Percentiles rank a stretch among this genome's conserved stretches.
These are phyloP conservation scores for Actinomortierella wolfii DNA, from an alignment of 371 early-diverging fungal genomes.

Conservation along the genomic window DNA sequence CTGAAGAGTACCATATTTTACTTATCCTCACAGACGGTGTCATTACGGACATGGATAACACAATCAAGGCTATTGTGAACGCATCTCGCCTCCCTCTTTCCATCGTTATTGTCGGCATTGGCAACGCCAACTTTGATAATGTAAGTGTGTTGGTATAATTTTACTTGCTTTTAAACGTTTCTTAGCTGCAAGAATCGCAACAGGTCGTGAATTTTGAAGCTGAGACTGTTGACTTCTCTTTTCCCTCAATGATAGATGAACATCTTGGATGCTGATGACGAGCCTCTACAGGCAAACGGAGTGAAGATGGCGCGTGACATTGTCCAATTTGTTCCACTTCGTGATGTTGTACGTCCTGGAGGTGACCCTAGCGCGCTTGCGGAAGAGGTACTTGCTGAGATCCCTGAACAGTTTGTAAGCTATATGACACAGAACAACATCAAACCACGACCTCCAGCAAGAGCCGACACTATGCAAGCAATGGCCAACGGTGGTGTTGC, in stretches of 20 bases:
- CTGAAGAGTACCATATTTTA: conserved; percentile 46
- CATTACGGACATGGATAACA: conserved; percentile 53
- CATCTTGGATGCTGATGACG: conserved; percentile 53
- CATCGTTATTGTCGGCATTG: conserved; percentile 66
- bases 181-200: too few relatives aligned
- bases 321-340: conserved; percentile 60
- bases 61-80: conserved; percentile 51
- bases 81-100: conserved; percentile 55
- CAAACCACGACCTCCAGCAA: conserved; percentile 21
- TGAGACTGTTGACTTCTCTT: conserved; percentile 8
- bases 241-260: conserved; percentile 52
- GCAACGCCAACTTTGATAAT: conserved; percentile 48
- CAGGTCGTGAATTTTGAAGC: too few relatives aligned
- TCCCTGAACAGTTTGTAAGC: conserved; percentile 48
- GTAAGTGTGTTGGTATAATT: too few relatives aligned
- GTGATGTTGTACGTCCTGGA: conserved; percentile 37
- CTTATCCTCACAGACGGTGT: conserved; percentile 52
- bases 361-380: conserved; percentile 31
- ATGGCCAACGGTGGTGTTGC: conserved; percentile 31
- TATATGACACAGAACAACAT: conserved; percentile 30
- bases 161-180: background rate
- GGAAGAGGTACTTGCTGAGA: conserved; percentile 49
- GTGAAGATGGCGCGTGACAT: conserved; percentile 51
- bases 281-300: conserved; percentile 28
- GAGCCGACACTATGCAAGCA: conserved; percentile 31